Base-by-base conservation (phyloP, 78 protist species). In the Monosiga brevicollis region DNA sequence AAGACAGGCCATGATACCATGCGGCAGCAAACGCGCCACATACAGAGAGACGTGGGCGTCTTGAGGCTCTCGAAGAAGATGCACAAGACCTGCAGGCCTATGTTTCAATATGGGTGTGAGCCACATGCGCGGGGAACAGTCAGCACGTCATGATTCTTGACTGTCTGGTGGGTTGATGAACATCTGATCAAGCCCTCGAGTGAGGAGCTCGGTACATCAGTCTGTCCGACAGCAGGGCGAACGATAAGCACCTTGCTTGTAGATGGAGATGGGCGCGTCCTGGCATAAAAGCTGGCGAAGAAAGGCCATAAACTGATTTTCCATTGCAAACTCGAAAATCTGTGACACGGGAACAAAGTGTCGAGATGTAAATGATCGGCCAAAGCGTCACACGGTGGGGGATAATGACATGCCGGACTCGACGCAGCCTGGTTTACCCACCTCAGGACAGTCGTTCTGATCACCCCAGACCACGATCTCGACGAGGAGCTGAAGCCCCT, bases 381-480 rank as follows among this genome's bases (percentile, higher is more conserved):
- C 23, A 24, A 3, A 29, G 37, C 11, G n/a, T 9, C 36, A 38
- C 34, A 25, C 35, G 42, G 39, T 9, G 36, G 34, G 82, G 40
- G 38, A 11, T 11, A 32, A 20, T 6, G 26, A 2, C 2, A 11
- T 6, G 9, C 34, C 34, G 49, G 35, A 84, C 85, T 90, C 89
- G 55, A 93, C 37, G 74, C 37, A 9, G 10, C 55, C 55, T 1
- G 38, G 38, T 41, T 41, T 87, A 86, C 90, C 93, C 42, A 95
- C 90, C 37, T 88, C 80, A 42, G 36, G 23, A 1, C 35, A n/a
- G 79, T 91, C 84, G 86, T 95, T 82, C 89, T 93, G 93, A 71
- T 95, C 97, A 79, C 96, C 95, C 97, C 97, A 95, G 54, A 93
- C 88, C 79, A 93, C 73, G 2, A 93, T 87, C 82, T 95, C 97